Evolutionary conservation across 371 early-diverging fungal genomes (phyloP).

Genomic region (Mortierella sp.): DNA sequence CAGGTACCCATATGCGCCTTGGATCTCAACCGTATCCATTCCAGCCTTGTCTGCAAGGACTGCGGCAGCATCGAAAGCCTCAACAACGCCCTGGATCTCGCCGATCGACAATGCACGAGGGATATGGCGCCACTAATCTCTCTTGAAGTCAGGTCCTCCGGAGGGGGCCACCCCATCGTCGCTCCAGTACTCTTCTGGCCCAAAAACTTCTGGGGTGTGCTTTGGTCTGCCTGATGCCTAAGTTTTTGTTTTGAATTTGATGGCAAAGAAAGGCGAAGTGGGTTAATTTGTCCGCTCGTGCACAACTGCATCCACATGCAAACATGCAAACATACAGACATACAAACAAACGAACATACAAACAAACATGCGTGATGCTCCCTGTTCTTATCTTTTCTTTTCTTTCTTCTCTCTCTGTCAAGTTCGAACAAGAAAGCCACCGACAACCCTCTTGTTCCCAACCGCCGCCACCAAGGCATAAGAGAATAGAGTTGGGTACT

Average conservation of each 20-base stretch:
- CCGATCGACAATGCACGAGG: conserved; percentile 74
- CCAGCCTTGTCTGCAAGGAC: conserved; percentile 79
- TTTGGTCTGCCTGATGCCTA: conserved; percentile 64
- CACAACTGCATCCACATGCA: too few species aligned
- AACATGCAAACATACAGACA: too few species aligned
- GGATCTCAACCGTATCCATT: conserved; percentile 89
- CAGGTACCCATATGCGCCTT: conserved; percentile 82
- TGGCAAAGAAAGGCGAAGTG: background rate
- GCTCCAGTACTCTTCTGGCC: conserved; percentile 75
- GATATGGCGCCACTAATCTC: conserved; percentile 57
- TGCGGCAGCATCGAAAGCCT: conserved; percentile 79
- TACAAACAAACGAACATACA: background rate
- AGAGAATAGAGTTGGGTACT: too few species aligned
- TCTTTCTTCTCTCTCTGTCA: background rate
- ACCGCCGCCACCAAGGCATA: too few species aligned
- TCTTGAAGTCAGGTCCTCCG: conserved; percentile 58
- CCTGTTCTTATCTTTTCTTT: background rate
- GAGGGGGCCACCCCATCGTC: conserved; percentile 80
- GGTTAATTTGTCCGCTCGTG: too few species aligned
- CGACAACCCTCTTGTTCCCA: too few species aligned
- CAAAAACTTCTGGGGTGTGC: conserved; percentile 24
- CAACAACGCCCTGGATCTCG: conserved; percentile 71
- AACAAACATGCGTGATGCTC: background rate
- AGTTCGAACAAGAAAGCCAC: too few species aligned
- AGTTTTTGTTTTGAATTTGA: background rate